Evolutionary conservation across 139 green algal genomes (phyloP), one percentile per base, ranked within the genome.

Genomic region (Klebsormidium nitens): DNA sequence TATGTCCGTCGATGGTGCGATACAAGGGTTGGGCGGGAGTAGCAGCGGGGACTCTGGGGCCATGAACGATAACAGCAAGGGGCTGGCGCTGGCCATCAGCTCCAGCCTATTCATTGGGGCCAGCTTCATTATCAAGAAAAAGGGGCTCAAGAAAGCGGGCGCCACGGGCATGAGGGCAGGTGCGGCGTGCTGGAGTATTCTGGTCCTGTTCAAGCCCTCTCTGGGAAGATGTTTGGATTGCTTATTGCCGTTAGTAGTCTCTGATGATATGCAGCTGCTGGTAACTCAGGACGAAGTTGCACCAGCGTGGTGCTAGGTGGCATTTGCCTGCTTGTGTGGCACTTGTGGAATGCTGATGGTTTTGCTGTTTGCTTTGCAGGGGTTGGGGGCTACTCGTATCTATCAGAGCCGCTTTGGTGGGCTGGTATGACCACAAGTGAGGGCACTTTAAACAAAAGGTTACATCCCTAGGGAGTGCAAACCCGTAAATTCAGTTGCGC

Each of bases 101-200:
- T 91, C 81, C 17, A 87, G 81, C 2, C 46, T 93, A 11, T 97
- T 98, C 79, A 98, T 98, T 14, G 93, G 93, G 5, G 81, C 88
- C 0, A 95, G 86, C 72, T 98, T 97, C 75, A 96, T 98, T 26
- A 83, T 98, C n/a, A 98, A 98, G 64, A 98, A 98, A 74, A 90
- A 95, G 32, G 93, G 93, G 0, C 79, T 98, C 31, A 64, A 86
- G 0, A 71, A 84, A 14, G 93, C 93, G 5, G 89, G 87, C 0
- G 50, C 81, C 2, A 79, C 77, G 4, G 92, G 90, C 1, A 8
- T 93, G 0, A 69, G 92, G 11, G 91, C 91, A 81, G 90, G 90
- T 95, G 26, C 0, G 69, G n/a, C n/a, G n/a, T n/a, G n/a, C n/a
- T n/a, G n/a, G n/a, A n/a, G n/a, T 14, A 32, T 5, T 65, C 6